These are phyloP conservation scores for Plasmodium blacklocki DNA, from an alignment of 169 alveolate genomes.

Conservation along the genomic window DNA sequence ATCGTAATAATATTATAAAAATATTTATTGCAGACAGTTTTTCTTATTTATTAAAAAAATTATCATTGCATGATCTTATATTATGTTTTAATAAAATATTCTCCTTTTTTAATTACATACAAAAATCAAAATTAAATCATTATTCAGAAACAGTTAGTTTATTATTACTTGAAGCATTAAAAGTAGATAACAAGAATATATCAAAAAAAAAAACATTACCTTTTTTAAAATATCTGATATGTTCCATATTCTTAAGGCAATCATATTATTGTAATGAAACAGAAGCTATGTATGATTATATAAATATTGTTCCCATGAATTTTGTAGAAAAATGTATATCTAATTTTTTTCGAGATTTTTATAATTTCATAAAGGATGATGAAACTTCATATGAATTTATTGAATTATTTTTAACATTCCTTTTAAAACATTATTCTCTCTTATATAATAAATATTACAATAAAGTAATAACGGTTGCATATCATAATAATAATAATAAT, in stretches of 20 bases:
- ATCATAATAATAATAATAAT: no score
- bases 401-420: constrained; percentile 53
- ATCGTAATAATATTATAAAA: constrained; percentile 53
- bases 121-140: constrained; percentile 36
- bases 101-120: constrained; percentile 42
- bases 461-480: background rate
- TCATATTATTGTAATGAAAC: constrained; percentile 70
- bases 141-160: constrained; percentile 68
- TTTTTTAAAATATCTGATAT: constrained; percentile 67
- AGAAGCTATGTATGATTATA: constrained; percentile 18
- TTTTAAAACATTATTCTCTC: constrained; percentile 51
- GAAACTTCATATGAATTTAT: constrained; percentile 50
- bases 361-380: constrained; percentile 52
- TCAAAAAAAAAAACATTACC: constrained; percentile 48
- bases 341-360: constrained; percentile 43
- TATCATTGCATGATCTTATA: constrained; percentile 68
- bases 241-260: constrained; percentile 27
- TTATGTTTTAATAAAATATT: constrained; percentile 51
- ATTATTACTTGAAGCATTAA: constrained; percentile 61
- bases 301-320: constrained; percentile 3
- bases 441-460: constrained; percentile 23
- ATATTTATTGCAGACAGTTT: constrained; percentile 75
- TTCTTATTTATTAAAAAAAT: constrained; percentile 65
- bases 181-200: constrained; percentile 48
- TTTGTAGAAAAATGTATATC: constrained; percentile 17